phyloP scores from a whole-genome alignment of 192 early-diverging fungal genomes.

The Pilobolus umbonatus region DNA sequence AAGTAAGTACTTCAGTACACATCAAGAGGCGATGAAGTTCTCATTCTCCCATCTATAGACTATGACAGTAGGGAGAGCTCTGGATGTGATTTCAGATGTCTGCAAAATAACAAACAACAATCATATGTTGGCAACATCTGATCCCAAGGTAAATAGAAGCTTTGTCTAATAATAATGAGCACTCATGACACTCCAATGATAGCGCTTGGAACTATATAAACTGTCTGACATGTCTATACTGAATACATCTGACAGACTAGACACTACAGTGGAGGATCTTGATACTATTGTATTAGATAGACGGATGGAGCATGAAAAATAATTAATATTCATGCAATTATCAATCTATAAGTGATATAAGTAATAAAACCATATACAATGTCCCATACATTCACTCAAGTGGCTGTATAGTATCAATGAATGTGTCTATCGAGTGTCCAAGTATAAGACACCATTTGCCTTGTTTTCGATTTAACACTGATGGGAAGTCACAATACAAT shows the following conservation, averaged over 20 bases:
- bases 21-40: background rate
- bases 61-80: background rate
- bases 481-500: no score
- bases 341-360: no score
- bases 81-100: slow-evolving; percentile 12
- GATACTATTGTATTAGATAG: slow-evolving; percentile 17
- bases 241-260: slow-evolving; percentile 1
- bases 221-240: slow-evolving; percentile 4
- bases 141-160: slow-evolving; percentile 1
- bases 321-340: background rate
- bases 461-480: no score
- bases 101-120: slow-evolving; percentile 10
- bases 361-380: no score
- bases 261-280: background rate
- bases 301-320: background rate
- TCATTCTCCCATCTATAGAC: background rate
- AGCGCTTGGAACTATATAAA: slow-evolving; percentile 12
- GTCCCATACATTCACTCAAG: no score
- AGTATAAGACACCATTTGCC: no score
- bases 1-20: background rate
- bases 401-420: no score
- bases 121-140: background rate
- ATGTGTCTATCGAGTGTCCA: no score
- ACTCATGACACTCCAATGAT: background rate
- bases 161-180: background rate